These are phyloP conservation scores for Rhizopus microsporus DNA, from an alignment of 371 early-diverging fungal species.

Conservation along the genomic window DNA sequence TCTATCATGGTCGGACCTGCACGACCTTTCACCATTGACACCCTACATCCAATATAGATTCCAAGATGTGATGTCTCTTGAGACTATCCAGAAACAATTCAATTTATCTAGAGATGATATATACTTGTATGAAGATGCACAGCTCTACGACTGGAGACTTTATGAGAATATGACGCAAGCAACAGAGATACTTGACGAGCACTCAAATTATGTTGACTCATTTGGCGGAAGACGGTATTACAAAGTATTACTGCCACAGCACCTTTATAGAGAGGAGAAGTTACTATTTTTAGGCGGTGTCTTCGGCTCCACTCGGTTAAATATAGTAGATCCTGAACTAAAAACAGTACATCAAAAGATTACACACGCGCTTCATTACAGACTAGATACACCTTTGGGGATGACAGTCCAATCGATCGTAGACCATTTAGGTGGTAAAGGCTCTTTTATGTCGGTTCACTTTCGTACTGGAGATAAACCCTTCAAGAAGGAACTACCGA, in stretches of 20 bases:
- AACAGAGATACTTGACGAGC: slow-evolving; percentile 12
- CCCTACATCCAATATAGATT: slow-evolving; percentile 21
- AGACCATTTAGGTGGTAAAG: slow-evolving; percentile 32
- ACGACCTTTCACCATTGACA: slow-evolving; percentile 24
- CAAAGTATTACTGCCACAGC: slow-evolving; percentile 26
- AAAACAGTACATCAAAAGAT: slow-evolving; percentile 27
- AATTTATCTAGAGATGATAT: slow-evolving; percentile 27
- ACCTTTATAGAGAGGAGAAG: slow-evolving; percentile 31
- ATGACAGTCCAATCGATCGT: slow-evolving; percentile 35
- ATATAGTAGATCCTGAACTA: slow-evolving; percentile 23
- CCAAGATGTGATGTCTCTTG: slow-evolving; percentile 27
- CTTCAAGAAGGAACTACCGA: slow-evolving; percentile 22
- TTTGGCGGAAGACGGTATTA: slow-evolving; percentile 40
- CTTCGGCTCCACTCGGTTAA: slow-evolving; percentile 44
- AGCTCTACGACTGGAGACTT: slow-evolving; percentile 50
- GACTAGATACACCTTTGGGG: slow-evolving; percentile 35
- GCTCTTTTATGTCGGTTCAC: slow-evolving; percentile 36
- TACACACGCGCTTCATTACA: slow-evolving; percentile 29
- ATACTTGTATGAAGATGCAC: slow-evolving; percentile 35
- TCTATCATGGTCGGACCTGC: slow-evolving; percentile 38
- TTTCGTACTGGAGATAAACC: slow-evolving; percentile 43
- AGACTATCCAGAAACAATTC: slow-evolving; percentile 22
- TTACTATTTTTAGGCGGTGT: slow-evolving; percentile 41
- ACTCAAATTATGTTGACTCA: slow-evolving; percentile 37
- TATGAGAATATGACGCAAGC: slow-evolving; percentile 33